These are phyloP conservation scores for Thymus quinquecostatus DNA, from an alignment of 257 asterid genomes.

Conservation along the genomic window DNA sequence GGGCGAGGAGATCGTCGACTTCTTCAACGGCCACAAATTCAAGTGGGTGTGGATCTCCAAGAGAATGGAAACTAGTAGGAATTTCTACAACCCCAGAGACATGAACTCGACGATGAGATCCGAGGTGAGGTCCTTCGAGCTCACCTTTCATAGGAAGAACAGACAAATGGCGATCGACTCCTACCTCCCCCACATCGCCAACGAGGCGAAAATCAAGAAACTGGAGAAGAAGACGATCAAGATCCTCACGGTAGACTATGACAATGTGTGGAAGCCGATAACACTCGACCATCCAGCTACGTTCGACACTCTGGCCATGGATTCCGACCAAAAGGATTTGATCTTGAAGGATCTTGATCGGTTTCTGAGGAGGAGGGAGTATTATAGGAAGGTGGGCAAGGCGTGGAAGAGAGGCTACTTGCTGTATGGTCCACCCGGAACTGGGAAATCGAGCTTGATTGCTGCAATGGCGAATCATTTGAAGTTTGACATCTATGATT, in stretches of 20 bases:
- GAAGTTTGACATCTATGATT: conserved; percentile 68
- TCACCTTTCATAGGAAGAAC: conserved; percentile 55
- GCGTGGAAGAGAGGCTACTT: conserved; percentile 83
- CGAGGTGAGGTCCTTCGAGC: conserved; percentile 54
- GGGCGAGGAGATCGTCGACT: conserved; percentile 46
- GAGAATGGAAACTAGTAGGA: conserved; percentile 11
- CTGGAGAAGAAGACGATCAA: conserved; percentile 51
- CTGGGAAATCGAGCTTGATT: conserved; percentile 77
- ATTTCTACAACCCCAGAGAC: conserved; percentile 30
- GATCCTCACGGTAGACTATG: conserved; percentile 52
- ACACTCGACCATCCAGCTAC: conserved; percentile 63
- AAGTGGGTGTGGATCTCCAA: conserved; percentile 56
- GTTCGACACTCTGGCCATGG: conserved; percentile 74
- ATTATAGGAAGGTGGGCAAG: conserved; percentile 61
- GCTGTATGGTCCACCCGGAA: conserved; percentile 83
- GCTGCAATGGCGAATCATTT: conserved; percentile 79
- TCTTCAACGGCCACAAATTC: conserved; percentile 43
- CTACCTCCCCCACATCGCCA: conserved; percentile 47
- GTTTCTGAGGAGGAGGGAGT: conserved; percentile 57
- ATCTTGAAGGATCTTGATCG: conserved; percentile 52
- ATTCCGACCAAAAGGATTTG: conserved; percentile 44
- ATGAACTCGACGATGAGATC: conserved; percentile 40
- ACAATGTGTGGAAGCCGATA: conserved; percentile 45
- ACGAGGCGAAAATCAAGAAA: conserved; percentile 38
- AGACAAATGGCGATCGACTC: conserved; percentile 42